Base-by-base conservation (phyloP, 352 stramenopile genomes). In the Phytophthora hybrid region DNA sequence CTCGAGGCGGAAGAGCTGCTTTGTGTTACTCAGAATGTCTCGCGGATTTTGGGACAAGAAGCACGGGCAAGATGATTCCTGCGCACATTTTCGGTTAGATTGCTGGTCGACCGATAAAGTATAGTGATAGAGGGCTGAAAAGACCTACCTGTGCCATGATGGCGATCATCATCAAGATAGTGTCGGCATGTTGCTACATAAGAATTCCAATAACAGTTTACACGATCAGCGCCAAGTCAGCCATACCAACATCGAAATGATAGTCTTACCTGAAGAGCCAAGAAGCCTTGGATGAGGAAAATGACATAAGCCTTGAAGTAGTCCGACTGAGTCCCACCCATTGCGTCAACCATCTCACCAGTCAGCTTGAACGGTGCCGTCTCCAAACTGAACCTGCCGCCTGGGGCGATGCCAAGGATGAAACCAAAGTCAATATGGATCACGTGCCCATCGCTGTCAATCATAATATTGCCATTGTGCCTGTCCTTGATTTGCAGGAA, bases 341-440 rank as follows among this genome's bases (percentile, higher is more conserved):
- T 98, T 8, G 99, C 93, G 47, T 99, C 95, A 41, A 99, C 94
- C 86, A 99, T 99, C 69, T 99, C 98, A 18, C 92, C 88, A 13
- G 98, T 99, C 6, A 99, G 84, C 77, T 99, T 99, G 85, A 99
- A 99, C 14, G 98, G 98, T 34, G 97, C 97, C 23, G 94, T 93
- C 80, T 99, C 98, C 34, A 99, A 90, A 57, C 89, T 98, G 73
- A 99, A 99, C 57, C 87, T 76, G 7, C 87, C 87, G 41, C 89
- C 98, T 16, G 98, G 98, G 14, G 95, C 97, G 82, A 99, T 99
- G 47, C 97, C 97, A 21, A 99, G 93, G 44, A 99, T 98, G 80
- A 99, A 99, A 16, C 98, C 98, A 79, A 99, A 99, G 83, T 99
- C 98, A 72, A 99, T 99, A 83, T 99, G 97, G 55, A 99, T 93